Conservation (phyloP, 176 grass and related monocot species). For the Avena insularis region DNA sequence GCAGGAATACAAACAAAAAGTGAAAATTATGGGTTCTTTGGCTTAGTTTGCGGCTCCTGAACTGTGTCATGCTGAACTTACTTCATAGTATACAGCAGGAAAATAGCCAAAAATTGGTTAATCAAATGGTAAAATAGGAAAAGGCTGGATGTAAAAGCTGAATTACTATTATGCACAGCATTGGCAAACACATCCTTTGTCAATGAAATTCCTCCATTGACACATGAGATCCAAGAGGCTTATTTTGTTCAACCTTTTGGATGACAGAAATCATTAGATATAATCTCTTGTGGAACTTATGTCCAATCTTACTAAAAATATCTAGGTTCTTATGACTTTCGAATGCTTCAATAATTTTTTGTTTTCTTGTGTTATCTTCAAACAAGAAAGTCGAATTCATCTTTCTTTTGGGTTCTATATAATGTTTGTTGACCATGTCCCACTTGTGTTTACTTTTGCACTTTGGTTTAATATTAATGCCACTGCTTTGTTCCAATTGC, state of each 20-base stretch:
- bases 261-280: not conserved
- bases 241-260: not conserved
- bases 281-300: slow-evolving; percentile 3
- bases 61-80: not conserved
- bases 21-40: not conserved
- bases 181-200: slow-evolving; percentile 6
- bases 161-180: not conserved
- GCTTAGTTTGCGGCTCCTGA: not conserved
- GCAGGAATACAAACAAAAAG: slow-evolving; percentile 28
- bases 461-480: slow-evolving; percentile 23
- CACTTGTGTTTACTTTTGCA: slow-evolving; percentile 39
- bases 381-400: slow-evolving; percentile 11
- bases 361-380: not conserved
- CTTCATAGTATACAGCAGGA: not conserved
- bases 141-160: not conserved
- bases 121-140: not conserved
- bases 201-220: slow-evolving; percentile 10
- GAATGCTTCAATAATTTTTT: slow-evolving; percentile 11
- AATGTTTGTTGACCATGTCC: not conserved
- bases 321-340: slow-evolving; percentile 1
- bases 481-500: slow-evolving; percentile 38
- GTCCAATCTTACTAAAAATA: not conserved
- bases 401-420: not conserved
- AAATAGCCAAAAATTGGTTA: not conserved
- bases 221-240: not conserved